Evolutionary conservation across 805 yeast species (phyloP), one percentile per base, ranked within the genome.

Genomic region (Priceomyces haplophilus): DNA sequence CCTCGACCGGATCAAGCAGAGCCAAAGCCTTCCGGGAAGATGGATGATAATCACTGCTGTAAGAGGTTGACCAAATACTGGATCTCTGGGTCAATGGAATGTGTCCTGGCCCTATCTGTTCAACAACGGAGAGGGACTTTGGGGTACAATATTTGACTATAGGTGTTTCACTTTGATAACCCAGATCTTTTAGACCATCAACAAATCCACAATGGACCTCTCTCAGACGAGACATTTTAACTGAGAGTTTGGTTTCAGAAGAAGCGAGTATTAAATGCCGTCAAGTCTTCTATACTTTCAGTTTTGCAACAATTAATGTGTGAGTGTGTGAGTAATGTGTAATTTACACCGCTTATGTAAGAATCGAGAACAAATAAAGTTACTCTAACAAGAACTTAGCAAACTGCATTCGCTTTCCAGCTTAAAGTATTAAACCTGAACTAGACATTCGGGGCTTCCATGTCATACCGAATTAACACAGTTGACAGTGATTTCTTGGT

Each of bases 41-140:
- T 6, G 31, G 11, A 12, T 39, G 39, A 13, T 30, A 21, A 25
- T 20, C 18, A 37, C 37, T 40, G 19, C 15, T 44, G 30, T 39
- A 52, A 19, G 39, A 33, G 8, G 43, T 21, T 3, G 59, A 47
- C 62, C 62, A 58, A 19, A 58, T 58, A 36, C 48, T 55, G 16
- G 46, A 16, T 33, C 42, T 42, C 19, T 32, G 40, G n/a, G 24
- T 37, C 6, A 44, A 12, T 12, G 49, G 53, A 29, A 25, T 32
- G 6, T 12, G 10, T 6, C 35, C 35, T 20, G 32, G 13, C 23
- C 52, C 47, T 24, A 52, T 45, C 2, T 52, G 47, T 30, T 51
- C 52, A 3, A 57, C 50, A 2, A 43, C 43, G 11, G 48, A 48
- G 6, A 54, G 40, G 6, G 61, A 46, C 34, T 49, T 42, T 19